These are phyloP conservation scores for Metarhizium guizhouense DNA, from an alignment of 2,329 filamentous ascomycete species.

Conservation along the genomic window DNA sequence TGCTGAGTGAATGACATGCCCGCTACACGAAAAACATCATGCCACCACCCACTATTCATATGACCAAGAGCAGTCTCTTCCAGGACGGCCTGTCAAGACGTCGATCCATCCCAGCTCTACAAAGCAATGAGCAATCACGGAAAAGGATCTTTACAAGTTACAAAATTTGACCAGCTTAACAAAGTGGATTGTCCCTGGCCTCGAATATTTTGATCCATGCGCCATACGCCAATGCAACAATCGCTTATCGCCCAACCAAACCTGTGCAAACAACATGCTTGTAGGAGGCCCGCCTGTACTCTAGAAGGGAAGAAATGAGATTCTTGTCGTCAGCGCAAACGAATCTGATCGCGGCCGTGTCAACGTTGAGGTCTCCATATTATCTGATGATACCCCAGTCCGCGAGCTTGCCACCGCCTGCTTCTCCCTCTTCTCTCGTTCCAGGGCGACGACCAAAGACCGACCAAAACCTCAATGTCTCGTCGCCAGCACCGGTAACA, in stretches of 20 bases:
- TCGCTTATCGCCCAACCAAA: not conserved
- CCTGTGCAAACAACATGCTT: not conserved
- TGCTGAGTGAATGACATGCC: not conserved
- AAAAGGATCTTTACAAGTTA: not conserved
- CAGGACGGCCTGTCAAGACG: not conserved
- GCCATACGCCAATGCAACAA: constrained; percentile 17
- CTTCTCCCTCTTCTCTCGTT: constrained; percentile 57
- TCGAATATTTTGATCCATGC: constrained; percentile 7
- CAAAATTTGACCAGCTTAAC: not conserved
- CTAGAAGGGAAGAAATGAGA: not conserved
- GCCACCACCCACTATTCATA: not conserved
- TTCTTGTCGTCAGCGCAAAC: not conserved
- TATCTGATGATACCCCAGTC: constrained; percentile 79
- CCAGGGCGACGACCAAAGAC: constrained; percentile 80
- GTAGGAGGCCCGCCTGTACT: not conserved
- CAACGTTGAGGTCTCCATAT: not conserved
- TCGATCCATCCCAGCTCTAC: not conserved
- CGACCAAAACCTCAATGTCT: constrained; percentile 95
- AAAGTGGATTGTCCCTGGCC: not conserved
- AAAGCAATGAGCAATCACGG: not conserved
- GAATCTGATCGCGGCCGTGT: not conserved
- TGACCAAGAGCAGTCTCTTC: not conserved
- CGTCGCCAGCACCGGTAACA: constrained; percentile 91
- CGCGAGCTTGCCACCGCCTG: constrained; percentile 50
- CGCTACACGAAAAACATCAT: not conserved